Percentiles rank a stretch among this genome's conserved stretches.
These are phyloP conservation scores for Chaetomiaceae sp. DNA, from an alignment of 2,329 filamentous ascomycete species.

Conservation along the genomic window DNA sequence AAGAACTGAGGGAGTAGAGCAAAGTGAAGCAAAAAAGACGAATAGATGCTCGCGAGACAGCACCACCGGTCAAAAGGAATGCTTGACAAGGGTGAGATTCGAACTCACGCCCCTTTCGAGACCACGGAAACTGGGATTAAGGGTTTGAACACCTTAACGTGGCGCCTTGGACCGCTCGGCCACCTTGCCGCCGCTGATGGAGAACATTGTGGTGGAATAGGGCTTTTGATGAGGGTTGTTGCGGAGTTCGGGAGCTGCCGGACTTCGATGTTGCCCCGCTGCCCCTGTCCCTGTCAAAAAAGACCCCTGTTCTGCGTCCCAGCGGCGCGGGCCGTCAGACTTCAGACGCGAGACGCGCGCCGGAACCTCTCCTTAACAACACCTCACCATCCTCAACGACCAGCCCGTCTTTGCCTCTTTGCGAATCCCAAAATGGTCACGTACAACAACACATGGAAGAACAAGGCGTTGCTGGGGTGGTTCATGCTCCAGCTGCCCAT, in stretches of 20 bases:
- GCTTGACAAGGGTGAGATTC: conserved; percentile 25
- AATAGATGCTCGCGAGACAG: too few relatives aligned
- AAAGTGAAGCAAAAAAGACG: neutral
- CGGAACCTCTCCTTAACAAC: too few relatives aligned
- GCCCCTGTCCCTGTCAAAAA: neutral
- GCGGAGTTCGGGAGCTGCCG: neutral
- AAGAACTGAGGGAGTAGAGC: too few relatives aligned
- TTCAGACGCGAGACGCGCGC: too few relatives aligned
- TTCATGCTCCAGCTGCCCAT: conserved; percentile 31
- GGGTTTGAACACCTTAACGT: conserved; percentile 16
- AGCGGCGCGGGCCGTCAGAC: too few relatives aligned
- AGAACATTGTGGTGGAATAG: neutral
- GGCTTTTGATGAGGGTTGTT: neutral
- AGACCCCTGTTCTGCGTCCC: too few relatives aligned
- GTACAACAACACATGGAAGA: conserved; percentile 19
- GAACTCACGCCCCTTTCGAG: conserved; percentile 25
- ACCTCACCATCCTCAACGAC: too few relatives aligned
- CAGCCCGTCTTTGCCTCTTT: neutral
- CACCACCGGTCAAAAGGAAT: neutral
- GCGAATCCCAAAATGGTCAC: conserved; percentile 17
- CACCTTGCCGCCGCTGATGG: conserved; percentile 9
- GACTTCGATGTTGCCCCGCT: too few relatives aligned
- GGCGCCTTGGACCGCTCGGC: conserved; percentile 14
- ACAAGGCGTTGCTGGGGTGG: conserved; percentile 34
- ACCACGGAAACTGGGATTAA: conserved; percentile 21